Base-by-base conservation (phyloP, 129 eudicot genomes). In the Pseudognaphalium luteoalbum region DNA sequence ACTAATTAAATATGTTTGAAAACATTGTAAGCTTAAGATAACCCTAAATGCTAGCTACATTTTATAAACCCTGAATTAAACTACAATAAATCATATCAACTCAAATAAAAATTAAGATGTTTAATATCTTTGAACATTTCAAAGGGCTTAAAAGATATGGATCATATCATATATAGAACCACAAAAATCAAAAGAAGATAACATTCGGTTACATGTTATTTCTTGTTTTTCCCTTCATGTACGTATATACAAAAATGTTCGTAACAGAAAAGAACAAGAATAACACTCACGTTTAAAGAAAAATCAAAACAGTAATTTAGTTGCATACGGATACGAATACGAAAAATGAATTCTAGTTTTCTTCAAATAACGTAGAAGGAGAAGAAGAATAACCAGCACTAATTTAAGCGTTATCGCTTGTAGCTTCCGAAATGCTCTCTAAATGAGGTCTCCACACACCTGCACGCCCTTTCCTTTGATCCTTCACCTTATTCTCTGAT, bases 381-480 rank as follows among this genome's bases (percentile, higher is more conserved):
- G 17, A 33, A 57, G 65, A 63, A 74, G 37, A 71, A 54, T 33
- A 52, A 74, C 44, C 73, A 21, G 29, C 68, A 77, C 17, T 68
- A 74, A 34, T 22, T 80, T 70, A 80, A 47, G 54, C 54, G 22
- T 32, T 64, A 74, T 74, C 80, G 28, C 34, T 47, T n/a, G 83
- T 72, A 20, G 93, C 81, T 79, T 93, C 98, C 17, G 84, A 86
- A 79, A 93, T 93, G 85, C 98, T 90, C 79, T 93, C 97, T 58
- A 93, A 81, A 74, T 83, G 98, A 47, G 98, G 98, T 63, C 97
- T 81, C 98, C 98, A 93, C 12, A 93, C 92, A 4, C 87, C 89
- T 15, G 78, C 85, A 21, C 98, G 86, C 29, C 98, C 97, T 65
- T 89, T 79, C 80, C 98, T 86, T 33, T 86, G 83, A 78, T 93